These are phyloP conservation scores for Mucor sp. DNA, from an alignment of 371 early-diverging fungal species.

Conservation along the genomic window DNA sequence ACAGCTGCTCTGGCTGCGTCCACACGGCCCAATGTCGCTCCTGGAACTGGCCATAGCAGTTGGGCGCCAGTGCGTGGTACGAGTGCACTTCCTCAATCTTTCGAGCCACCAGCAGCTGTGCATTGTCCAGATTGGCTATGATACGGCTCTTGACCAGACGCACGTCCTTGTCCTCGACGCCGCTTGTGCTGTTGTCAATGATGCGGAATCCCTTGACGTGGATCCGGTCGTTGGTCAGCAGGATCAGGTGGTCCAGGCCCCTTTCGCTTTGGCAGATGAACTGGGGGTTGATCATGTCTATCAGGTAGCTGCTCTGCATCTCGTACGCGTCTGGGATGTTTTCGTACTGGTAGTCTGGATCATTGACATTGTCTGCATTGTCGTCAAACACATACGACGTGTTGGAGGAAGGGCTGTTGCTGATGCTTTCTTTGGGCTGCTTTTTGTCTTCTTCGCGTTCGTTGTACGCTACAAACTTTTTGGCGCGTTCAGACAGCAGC, in stretches of 20 bases:
- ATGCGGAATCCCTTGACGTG: constrained; percentile 55
- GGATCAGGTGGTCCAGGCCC: constrained; percentile 26
- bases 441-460: constrained; percentile 41
- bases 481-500: constrained; percentile 50
- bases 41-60: constrained; percentile 45
- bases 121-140: constrained; percentile 65
- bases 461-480: constrained; percentile 45
- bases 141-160: constrained; percentile 64
- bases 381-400: constrained; percentile 2
- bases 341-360: constrained; percentile 37
- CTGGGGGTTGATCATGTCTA: constrained; percentile 67
- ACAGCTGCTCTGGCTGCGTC: constrained; percentile 82
- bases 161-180: constrained; percentile 31
- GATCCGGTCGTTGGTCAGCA: constrained; percentile 61
- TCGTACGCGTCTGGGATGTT: constrained; percentile 46
- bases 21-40: constrained; percentile 77
- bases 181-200: constrained; percentile 35
- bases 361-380: constrained; percentile 8
- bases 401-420: not conserved
- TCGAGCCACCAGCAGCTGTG: constrained; percentile 71
- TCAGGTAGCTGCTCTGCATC: constrained; percentile 51
- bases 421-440: not conserved
- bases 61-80: constrained; percentile 37
- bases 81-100: constrained; percentile 5
- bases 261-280: constrained; percentile 52